Evolutionary conservation across 1,284 basidiomycete genomes (phyloP), one percentile per base, ranked within the genome.

Genomic region (Rugosomyces carneus): DNA sequence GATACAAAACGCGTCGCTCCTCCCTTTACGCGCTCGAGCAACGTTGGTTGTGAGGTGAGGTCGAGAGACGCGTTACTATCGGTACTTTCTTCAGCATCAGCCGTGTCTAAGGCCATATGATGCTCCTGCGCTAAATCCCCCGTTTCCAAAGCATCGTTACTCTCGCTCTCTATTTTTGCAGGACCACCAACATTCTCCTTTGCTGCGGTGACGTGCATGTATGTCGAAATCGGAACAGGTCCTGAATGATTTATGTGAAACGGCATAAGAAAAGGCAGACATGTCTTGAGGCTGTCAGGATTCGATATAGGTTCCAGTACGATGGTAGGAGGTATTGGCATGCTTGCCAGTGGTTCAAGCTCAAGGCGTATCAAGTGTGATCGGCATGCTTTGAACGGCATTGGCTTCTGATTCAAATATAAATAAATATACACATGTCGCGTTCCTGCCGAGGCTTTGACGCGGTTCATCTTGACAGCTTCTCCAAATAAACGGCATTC

Each of bases 241-340:
- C 89, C 89, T 5, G 75, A 70, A 62, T 89, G 78, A 2, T 72
- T 65, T 47, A 91, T 80, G 53, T 84, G 78, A 54, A 91, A 90
- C 1, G 89, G 89, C 81, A 92, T 85, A 36, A 92, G 73, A 57
- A 81, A 73, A 1, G 84, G 81, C 1, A 66, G 60, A 21, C 68
- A 70, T 41, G 27, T 41, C 20, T 44, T 27, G 13, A 48, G 36
- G 23, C 36, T 36, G 31, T 44, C 39, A 13, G 9, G 41, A 24
- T 45, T 43, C n/a, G 45, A 13, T 2, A 41, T 39, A 18, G 42
- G 13, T 36, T 20, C 48, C 2, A 53, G 39, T 11, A 41, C 31
- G 3, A 53, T 38, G 34, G 46, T 45, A 1, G 42, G 9, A 3
- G 36, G 20, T n/a, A 48, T 6, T 40, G 48, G 37, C 36, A 45